These are phyloP conservation scores for Phytophthora constricta DNA, from an alignment of 352 stramenopile species.

Conservation along the genomic window DNA sequence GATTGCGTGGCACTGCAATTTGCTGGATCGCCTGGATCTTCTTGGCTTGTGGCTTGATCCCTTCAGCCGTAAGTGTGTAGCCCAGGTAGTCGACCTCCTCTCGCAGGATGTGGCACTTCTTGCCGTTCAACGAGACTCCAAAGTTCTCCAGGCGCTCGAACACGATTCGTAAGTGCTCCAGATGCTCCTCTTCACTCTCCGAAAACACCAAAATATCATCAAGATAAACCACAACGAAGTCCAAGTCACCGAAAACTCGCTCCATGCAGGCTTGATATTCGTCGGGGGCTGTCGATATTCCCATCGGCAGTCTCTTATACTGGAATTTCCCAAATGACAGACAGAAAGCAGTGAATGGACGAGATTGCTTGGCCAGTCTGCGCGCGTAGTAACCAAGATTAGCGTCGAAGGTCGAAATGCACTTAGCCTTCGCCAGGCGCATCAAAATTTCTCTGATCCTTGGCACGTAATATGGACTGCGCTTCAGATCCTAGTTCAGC, in stretches of 20 bases:
- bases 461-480: constrained; percentile 1
- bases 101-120: constrained; percentile 6
- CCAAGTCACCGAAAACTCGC: neutral
- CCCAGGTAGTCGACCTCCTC: neutral
- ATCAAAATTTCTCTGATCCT: constrained; percentile 16
- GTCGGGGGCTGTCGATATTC: constrained; percentile 11
- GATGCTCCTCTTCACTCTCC: neutral
- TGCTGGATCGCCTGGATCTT: neutral
- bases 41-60: neutral
- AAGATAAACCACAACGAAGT: constrained; percentile 9
- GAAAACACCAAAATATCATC: constrained; percentile 12
- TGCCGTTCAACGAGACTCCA: constrained; percentile 3
- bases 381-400: constrained; percentile 15
- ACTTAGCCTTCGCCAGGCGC: constrained; percentile 1
- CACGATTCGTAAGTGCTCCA: constrained; percentile 6
- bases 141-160: constrained; percentile 3
- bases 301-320: constrained; percentile 16
- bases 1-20: neutral
- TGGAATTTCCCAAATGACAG: constrained; percentile 9
- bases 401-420: constrained; percentile 4
- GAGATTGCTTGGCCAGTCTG: neutral
- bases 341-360: neutral
- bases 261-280: constrained; percentile 19
- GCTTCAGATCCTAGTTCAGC: neutral
- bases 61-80: neutral